A percentile compares a stretch with the other conserved stretches of the same genome.
Evolutionary conservation across 2,329 filamentous ascomycete genomes (phyloP).

Genomic region (Taxawa tesnikishii): DNA sequence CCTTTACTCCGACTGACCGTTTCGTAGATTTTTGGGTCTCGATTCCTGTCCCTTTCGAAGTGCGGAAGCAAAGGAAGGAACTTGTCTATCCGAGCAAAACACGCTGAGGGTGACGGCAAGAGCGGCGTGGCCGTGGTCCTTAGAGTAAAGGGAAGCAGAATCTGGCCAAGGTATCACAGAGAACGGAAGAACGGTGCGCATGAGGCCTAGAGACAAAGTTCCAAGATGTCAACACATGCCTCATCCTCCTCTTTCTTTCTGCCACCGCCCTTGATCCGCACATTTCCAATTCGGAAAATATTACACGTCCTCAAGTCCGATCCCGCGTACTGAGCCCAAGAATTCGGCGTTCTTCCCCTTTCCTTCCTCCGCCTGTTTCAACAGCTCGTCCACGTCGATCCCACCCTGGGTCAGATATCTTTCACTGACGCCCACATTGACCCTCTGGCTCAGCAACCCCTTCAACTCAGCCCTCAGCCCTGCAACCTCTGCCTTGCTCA

Average conservation of each 20-base stretch:
- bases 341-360: conserved; percentile 55
- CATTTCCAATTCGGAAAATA: neutral
- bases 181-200: too few relatives aligned
- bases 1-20: too few relatives aligned
- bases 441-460: conserved; percentile 54
- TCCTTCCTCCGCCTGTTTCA: conserved; percentile 38
- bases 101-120: too few relatives aligned
- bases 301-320: conserved; percentile 23
- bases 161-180: too few relatives aligned
- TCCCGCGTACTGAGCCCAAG: conserved; percentile 42
- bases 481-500: conserved; percentile 64
- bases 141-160: too few relatives aligned
- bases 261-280: neutral
- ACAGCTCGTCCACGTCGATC: conserved; percentile 66
- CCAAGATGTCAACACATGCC: neutral
- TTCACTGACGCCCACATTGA: conserved; percentile 83
- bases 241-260: conserved; percentile 1
- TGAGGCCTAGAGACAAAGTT: too few relatives aligned
- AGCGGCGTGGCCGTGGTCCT: too few relatives aligned
- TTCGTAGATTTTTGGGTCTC: too few relatives aligned
- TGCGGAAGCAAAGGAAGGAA: too few relatives aligned
- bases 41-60: too few relatives aligned
- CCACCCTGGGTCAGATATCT: conserved; percentile 70
- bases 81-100: too few relatives aligned
- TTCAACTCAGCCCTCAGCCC: conserved; percentile 60